Base-by-base conservation (phyloP, 2,329 filamentous ascomycete genomes). In the Xylaria polymorpha region DNA sequence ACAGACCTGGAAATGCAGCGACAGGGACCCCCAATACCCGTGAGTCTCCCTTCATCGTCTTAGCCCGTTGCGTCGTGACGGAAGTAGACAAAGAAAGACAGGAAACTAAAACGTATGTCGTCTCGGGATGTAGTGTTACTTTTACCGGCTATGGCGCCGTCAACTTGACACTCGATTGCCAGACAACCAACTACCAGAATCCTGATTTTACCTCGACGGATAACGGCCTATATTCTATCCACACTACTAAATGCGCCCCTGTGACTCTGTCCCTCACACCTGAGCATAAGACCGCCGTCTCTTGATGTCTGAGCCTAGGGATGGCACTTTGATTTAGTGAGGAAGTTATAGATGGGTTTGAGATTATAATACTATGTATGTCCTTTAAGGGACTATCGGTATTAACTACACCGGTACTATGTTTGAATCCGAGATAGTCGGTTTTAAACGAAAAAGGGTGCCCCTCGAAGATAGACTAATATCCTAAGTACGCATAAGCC, bases 1-100 rank as follows among this genome's bases (percentile, higher is more conserved):
- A 76, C 85, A 87, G 79, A 83, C 79, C 4, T 87, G 85, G 85
- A 73, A 70, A 7, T 87, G 85, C 77, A 72, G 73, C 57, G 81
- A 83, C 35, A 39, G 69, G 12, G 82, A 85, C 67, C 77, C 79
- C 0, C 46, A 77, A 65, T 81, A 77, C 58, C 80, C 81, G 79
- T 82, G 71, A 75, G 79, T 77, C 7, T 25, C 10, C 22, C 1
- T 15, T 29, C 4, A 3, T 29, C 29, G 1, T 50, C 10, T 22
- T 1, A 5, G 14, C 4, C 8, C 46, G 22, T 50, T 12, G 18
- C 3, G 2, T 50, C 46, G 46, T 29, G 22, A 14, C 14, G 5
- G 20, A 29, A 18, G 25, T 5, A 50, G 25, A 29, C 5, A 15
- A 7, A 50, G 7, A 14, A 25, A 22, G 6, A 29, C 10, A 12